A percentile compares a stretch with the other conserved stretches of the same genome.
Evolutionary conservation across 306 rosid genomes (phyloP).

Genomic region (Cucurbita pepo): DNA sequence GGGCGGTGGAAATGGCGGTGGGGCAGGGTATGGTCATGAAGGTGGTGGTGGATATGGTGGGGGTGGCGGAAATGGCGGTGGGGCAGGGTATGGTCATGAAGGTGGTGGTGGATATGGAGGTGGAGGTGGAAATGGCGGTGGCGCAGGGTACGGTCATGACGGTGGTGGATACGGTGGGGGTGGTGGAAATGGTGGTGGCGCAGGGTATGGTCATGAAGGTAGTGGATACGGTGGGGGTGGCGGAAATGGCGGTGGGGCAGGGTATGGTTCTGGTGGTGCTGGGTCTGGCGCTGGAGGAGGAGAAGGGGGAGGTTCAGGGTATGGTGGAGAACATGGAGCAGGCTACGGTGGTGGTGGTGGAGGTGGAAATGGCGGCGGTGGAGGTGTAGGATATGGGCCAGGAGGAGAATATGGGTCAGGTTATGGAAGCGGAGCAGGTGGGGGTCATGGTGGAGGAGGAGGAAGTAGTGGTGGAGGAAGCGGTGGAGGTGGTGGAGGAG

Average conservation of each 20-base stretch:
- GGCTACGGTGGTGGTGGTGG: not conserved
- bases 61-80: not conserved
- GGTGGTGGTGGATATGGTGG: not conserved
- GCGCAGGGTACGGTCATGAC: not conserved
- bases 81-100: not conserved
- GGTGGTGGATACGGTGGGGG: not conserved
- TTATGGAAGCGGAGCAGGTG: not conserved
- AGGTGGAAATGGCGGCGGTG: not conserved
- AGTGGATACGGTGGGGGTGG: not conserved
- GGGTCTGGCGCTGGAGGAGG: not conserved
- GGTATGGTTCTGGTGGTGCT: not conserved
- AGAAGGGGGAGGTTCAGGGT: not conserved
- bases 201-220: not conserved
- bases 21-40: not conserved
- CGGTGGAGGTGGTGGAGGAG: not conserved
- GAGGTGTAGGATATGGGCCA: not conserved
- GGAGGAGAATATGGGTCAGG: not conserved
- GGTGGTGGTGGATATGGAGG: not conserved
- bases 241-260: not conserved
- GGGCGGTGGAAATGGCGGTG: not conserved
- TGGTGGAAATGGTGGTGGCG: not conserved
- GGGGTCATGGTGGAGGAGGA: not conserved
- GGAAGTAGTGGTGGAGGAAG: not conserved
- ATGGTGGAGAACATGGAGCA: not conserved
- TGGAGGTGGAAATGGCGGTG: not conserved